Evolutionary conservation across 108 stramenopile genomes (phyloP).

Genomic region (Fistulifera pelliculosa): DNA sequence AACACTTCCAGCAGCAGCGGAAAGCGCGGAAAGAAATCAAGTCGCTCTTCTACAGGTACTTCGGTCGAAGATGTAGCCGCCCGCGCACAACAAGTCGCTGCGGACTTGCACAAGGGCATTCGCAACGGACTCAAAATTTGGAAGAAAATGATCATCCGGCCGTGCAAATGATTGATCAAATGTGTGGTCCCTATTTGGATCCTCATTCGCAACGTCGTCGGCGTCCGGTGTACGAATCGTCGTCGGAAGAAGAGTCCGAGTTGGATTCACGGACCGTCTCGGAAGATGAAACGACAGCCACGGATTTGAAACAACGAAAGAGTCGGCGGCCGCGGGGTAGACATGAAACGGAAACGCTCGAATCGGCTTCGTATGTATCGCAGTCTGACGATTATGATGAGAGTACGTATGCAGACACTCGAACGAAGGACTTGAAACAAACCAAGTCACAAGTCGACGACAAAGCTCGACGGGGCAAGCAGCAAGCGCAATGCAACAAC

Average conservation of each 20-base stretch:
- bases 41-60: background rate
- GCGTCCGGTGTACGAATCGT: conserved; percentile 3
- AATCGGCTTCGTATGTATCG: background rate
- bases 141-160: conserved; percentile 37
- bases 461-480: background rate
- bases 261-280: background rate
- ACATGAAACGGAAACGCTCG: background rate
- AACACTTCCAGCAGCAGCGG: background rate
- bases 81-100: conserved; percentile 21
- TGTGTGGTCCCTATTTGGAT: conserved; percentile 28
- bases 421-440: background rate
- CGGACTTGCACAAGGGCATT: conserved; percentile 26
- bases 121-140: conserved; percentile 27
- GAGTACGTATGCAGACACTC: conserved; percentile 12
- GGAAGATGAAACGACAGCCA: conserved; percentile 6
- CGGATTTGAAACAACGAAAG: conserved; percentile 16
- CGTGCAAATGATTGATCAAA: conserved; percentile 29
- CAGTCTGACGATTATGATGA: conserved; percentile 20
- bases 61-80: conserved; percentile 10
- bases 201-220: conserved; percentile 8
- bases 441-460: background rate
- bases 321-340: conserved; percentile 1
- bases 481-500: conserved; percentile 26
- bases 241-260: conserved; percentile 27
- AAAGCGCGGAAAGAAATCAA: background rate